phyloP scores from a whole-genome alignment of 2,329 filamentous ascomycete genomes.

The Rugonectria rugulosa region DNA sequence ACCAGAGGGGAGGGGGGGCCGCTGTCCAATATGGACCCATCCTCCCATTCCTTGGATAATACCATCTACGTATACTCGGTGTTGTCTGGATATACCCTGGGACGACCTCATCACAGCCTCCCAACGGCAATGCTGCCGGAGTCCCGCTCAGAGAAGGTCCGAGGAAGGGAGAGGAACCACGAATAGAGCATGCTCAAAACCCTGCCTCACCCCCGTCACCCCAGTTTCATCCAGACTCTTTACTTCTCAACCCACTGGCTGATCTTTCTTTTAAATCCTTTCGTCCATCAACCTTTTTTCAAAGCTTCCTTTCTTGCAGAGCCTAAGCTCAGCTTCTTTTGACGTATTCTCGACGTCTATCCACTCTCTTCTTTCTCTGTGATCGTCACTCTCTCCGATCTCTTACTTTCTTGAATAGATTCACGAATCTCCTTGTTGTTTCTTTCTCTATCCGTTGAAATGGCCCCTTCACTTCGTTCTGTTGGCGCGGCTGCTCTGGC shows the following conservation, averaged over 20 bases:
- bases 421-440: constrained; percentile 32
- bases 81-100: constrained; percentile 8
- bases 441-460: constrained; percentile 31
- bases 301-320: constrained; percentile 24
- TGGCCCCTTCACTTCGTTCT: constrained; percentile 52
- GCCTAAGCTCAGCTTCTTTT: constrained; percentile 44
- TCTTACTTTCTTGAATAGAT: constrained; percentile 5
- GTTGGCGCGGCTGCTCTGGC: constrained; percentile 50
- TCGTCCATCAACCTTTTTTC: constrained; percentile 31
- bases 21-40: constrained; percentile 9
- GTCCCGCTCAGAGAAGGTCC: background rate
- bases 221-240: constrained; percentile 10
- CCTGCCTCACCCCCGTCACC: constrained; percentile 9
- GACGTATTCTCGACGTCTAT: constrained; percentile 55
- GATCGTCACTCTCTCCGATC: constrained; percentile 37
- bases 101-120: background rate
- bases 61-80: background rate
- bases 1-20: constrained; percentile 1
- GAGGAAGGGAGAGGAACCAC: constrained; percentile 8
- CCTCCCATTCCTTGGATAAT: constrained; percentile 4
- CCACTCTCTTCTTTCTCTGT: constrained; percentile 41
- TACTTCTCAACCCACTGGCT: constrained; percentile 19
- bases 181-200: constrained; percentile 12
- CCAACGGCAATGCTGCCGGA: no score
- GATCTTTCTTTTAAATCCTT: constrained; percentile 26